Base-by-base conservation (phyloP, 768 basidiomycete species). In the Floccularia luteovirens region DNA sequence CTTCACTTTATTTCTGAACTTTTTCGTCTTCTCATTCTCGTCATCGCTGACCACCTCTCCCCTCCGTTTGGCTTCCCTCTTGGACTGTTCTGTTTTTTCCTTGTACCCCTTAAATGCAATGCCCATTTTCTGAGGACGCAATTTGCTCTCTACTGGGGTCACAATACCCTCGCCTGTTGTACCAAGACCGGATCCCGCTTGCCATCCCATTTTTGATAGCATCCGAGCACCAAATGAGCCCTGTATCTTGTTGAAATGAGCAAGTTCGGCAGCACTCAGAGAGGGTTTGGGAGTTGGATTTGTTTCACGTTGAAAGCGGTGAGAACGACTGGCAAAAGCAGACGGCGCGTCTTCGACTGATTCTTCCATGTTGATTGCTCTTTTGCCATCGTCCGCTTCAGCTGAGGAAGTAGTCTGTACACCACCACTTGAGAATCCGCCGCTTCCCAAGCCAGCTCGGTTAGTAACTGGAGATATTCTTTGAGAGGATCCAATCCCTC, bases 181-280 rank as follows among this genome's bases (percentile, higher is more conserved):
- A 45, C 91, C 91, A 6, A 94, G 70, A 48, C 92, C 91, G 2
- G 70, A 70, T 3, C 82, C 94, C 0, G 82, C 65, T 54, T 81
- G 69, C 94, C 96, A 99, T 5, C 96, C 96, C 84, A 93, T 92
- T 66, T 93, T 98, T 22, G 77, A 76, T 17, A 99, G 75, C 77
- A 98, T 79, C 42, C 82, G 82, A 14, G 93, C 87, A 49, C 92
- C 94, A 45, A 90, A 82, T 0, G 84, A 70, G 12, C 77, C 73
- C 30, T 75, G 68, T 10, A 98, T 69, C 50, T 85, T 88, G 46
- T 64, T 70, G 58, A 99, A 94, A 55, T 97, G 93, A n/a, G 70
- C 67, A 43, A 70, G 66, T 50, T 98, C 93, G 13, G 69, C 51
- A 1, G 76, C 62, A 14, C 74, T 75, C 14, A 96, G 72, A 2